These are phyloP conservation scores for Hermanozyma aechmeae DNA, from an alignment of 805 yeast genomes.

Conservation along the genomic window DNA sequence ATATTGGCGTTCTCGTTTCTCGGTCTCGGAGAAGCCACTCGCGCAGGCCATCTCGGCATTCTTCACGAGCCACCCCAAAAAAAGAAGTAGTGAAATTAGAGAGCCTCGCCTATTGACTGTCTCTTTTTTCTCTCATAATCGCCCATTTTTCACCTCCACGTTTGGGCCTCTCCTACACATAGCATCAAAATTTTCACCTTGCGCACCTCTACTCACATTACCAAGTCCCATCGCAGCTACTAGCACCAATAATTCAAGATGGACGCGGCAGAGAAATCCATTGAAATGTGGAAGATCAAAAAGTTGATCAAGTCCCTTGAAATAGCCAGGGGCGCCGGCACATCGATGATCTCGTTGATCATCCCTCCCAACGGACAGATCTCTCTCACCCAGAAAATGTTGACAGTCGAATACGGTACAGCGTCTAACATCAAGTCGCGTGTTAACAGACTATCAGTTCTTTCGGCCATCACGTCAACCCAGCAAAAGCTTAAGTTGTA, in stretches of 20 bases:
- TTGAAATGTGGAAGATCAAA: slow-evolving; percentile 98
- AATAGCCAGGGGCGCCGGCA: slow-evolving; percentile 95
- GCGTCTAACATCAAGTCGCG: slow-evolving; percentile 97
- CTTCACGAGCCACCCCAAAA: too few relatives aligned
- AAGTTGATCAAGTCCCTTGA: slow-evolving; percentile 83
- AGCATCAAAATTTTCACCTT: too few relatives aligned
- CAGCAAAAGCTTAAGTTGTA: slow-evolving; percentile 93
- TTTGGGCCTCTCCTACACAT: too few relatives aligned
- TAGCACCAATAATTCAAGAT: neutral
- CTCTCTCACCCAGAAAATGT: slow-evolving; percentile 76
- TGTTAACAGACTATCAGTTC: slow-evolving; percentile 89
- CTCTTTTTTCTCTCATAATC: too few relatives aligned
- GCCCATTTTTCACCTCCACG: too few relatives aligned
- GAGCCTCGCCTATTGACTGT: too few relatives aligned
- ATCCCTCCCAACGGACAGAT: slow-evolving; percentile 95
- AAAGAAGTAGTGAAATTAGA: too few relatives aligned
- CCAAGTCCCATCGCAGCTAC: too few relatives aligned
- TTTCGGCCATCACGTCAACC: slow-evolving; percentile 95
- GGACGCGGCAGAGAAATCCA: slow-evolving; percentile 74
- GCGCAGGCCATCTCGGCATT: too few relatives aligned
- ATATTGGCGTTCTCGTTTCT: too few relatives aligned
- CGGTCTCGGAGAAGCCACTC: too few relatives aligned
- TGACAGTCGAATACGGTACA: slow-evolving; percentile 97
- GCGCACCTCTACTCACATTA: too few relatives aligned
- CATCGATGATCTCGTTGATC: slow-evolving; percentile 95